phyloP scores from a whole-genome alignment of 2,329 filamentous ascomycete species.

The Bisporella sp. region DNA sequence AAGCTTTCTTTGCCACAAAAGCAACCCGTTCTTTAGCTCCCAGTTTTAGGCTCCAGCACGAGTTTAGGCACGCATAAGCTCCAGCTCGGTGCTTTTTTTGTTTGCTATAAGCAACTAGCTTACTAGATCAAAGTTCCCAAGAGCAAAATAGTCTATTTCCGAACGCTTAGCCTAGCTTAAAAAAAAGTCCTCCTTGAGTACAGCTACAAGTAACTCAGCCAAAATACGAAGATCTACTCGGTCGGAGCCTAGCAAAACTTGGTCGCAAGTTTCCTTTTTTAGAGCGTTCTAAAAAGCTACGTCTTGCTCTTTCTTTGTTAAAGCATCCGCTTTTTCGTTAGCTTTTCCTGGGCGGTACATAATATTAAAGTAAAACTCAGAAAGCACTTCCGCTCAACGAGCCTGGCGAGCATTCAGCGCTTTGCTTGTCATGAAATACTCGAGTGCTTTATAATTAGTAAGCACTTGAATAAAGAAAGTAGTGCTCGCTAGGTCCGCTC shows the following conservation, averaged over 20 bases:
- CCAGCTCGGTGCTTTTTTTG: not conserved
- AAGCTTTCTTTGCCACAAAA: not conserved
- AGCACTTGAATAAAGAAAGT: not conserved
- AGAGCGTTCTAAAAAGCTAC: no score
- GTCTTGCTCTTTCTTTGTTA: no score
- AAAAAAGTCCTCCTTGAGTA: no score
- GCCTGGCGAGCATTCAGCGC: no score
- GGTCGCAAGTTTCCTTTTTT: no score
- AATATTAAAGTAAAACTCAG: not conserved
- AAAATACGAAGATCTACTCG: no score
- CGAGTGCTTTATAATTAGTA: not conserved
- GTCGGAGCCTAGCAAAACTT: no score
- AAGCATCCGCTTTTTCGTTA: not conserved
- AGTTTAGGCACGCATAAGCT: not conserved
- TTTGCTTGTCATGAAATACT: not conserved
- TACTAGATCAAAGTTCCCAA: not conserved
- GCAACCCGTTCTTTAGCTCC: not conserved
- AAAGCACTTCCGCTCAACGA: no score
- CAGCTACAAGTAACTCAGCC: no score
- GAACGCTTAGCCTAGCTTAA: not conserved
- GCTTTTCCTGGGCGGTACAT: not conserved
- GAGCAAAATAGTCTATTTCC: not conserved
- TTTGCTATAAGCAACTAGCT: not conserved
- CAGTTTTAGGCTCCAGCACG: not conserved
- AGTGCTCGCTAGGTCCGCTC: not conserved